phyloP scores from a whole-genome alignment of 345 rosid genomes.

The Corymbia maculata region DNA sequence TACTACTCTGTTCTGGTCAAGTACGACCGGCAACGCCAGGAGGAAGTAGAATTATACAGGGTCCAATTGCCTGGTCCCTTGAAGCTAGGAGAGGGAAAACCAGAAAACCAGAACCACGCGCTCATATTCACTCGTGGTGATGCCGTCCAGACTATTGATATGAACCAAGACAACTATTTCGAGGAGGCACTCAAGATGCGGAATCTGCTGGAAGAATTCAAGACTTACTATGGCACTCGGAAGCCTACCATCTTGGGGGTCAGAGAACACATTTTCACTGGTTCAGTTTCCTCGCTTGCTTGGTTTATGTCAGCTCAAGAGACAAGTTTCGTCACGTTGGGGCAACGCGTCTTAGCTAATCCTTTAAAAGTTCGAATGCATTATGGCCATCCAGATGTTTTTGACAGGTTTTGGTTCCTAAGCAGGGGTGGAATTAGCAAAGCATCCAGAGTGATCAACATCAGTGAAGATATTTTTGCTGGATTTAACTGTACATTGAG shows the following conservation, averaged over 20 bases:
- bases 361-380: conserved; percentile 38
- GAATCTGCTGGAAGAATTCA: conserved; percentile 74
- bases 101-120: conserved; percentile 96
- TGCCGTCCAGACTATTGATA: conserved; percentile 91
- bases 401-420: conserved; percentile 37
- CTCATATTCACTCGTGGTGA: conserved; percentile 89
- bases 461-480: conserved; percentile 3
- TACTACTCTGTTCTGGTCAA: conserved; percentile 90
- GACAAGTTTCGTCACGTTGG: not conserved
- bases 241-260: not conserved
- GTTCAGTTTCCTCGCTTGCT: conserved; percentile 4
- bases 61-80: conserved; percentile 86
- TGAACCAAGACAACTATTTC: conserved; percentile 96
- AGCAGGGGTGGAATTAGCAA: conserved; percentile 30
- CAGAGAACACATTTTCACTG: conserved; percentile 1
- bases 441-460: conserved; percentile 1
- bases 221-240: conserved; percentile 8
- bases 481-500: conserved; percentile 3
- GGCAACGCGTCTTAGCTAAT: conserved; percentile 29
- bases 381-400: conserved; percentile 39
- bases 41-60: conserved; percentile 85
- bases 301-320: conserved; percentile 3
- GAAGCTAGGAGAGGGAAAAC: conserved; percentile 97
- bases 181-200: conserved; percentile 97
- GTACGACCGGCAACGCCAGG: conserved; percentile 53